phyloP scores from a whole-genome alignment of 768 basidiomycete species.

The Termitomyces sp. region DNA sequence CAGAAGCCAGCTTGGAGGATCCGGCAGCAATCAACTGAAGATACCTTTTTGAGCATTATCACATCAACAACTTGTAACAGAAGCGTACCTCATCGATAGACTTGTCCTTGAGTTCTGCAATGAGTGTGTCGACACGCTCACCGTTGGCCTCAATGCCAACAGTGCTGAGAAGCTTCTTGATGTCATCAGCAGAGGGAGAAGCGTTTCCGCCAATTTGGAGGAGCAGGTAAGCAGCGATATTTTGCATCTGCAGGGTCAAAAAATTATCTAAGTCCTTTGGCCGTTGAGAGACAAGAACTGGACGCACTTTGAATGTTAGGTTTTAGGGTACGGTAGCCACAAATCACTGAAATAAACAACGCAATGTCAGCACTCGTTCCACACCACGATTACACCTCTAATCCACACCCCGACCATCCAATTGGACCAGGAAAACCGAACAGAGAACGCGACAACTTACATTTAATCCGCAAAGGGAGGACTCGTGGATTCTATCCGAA shows the following conservation, averaged over 20 bases:
- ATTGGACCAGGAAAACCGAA: background rate
- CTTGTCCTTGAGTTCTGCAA: conserved; percentile 91
- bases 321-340: conserved; percentile 71
- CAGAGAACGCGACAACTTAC: conserved; percentile 34
- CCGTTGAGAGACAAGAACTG: background rate
- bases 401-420: background rate
- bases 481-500: conserved; percentile 92
- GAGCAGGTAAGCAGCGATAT: conserved; percentile 95
- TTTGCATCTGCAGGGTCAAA: conserved; percentile 61
- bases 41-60: background rate
- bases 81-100: conserved; percentile 69
- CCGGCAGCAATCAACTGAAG: conserved; percentile 87
- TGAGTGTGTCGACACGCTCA: conserved; percentile 72
- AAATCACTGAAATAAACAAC: conserved; percentile 61
- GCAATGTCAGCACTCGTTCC: conserved; percentile 4
- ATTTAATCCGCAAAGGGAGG: conserved; percentile 90
- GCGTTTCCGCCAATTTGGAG: conserved; percentile 93
- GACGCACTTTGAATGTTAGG: conserved; percentile 41
- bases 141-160: conserved; percentile 91
- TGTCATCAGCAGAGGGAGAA: conserved; percentile 78
- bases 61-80: conserved; percentile 9
- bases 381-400: background rate
- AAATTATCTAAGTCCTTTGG: background rate
- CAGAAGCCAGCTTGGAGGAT: conserved; percentile 90
- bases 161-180: conserved; percentile 80